Evolutionary conservation across 2,329 filamentous ascomycete genomes (phyloP).

Genomic region (Fusarium albosuccineum): DNA sequence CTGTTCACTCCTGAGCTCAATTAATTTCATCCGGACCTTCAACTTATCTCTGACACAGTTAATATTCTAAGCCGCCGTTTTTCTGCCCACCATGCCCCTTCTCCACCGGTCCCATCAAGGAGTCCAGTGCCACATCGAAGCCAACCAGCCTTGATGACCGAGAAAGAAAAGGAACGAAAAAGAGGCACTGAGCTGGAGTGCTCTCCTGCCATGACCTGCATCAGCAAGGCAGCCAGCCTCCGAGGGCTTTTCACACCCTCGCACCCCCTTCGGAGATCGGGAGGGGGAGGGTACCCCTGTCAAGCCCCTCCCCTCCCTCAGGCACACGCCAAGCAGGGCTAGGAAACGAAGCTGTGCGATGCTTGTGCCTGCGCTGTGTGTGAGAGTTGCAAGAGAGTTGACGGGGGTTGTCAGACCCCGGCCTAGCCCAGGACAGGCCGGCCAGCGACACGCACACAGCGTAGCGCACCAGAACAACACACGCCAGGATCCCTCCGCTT

Average conservation of each 20-base stretch:
- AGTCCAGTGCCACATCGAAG: slow-evolving; percentile 2
- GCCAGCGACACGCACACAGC: slow-evolving; percentile 36
- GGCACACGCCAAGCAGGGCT: slow-evolving; percentile 26
- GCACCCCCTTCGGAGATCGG: slow-evolving; percentile 30
- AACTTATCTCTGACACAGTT: slow-evolving; percentile 25
- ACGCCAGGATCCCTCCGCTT: slow-evolving; percentile 34
- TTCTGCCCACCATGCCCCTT: slow-evolving; percentile 24
- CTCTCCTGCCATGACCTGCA: slow-evolving; percentile 39
- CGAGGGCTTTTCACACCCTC: slow-evolving; percentile 25
- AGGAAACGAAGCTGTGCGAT: slow-evolving; percentile 31
- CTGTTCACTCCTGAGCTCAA: slow-evolving; percentile 2
- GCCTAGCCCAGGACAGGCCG: slow-evolving; percentile 24
- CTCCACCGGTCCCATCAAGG: slow-evolving; percentile 25
- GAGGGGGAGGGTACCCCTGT: slow-evolving; percentile 32
- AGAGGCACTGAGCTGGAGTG: slow-evolving; percentile 6
- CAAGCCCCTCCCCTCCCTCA: slow-evolving; percentile 22
- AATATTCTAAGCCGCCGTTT: slow-evolving; percentile 12
- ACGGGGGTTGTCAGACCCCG: slow-evolving; percentile 26
- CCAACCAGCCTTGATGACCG: slow-evolving; percentile 7
- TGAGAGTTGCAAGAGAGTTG: slow-evolving; percentile 42
- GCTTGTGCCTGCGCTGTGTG: slow-evolving; percentile 27
- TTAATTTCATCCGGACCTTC: slow-evolving; percentile 20
- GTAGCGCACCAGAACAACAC: slow-evolving; percentile 25
- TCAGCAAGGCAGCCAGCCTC: slow-evolving; percentile 26
- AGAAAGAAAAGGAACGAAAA: slow-evolving; percentile 10